Conservation (phyloP, 176 grass and related monocot species). For the Secale cereale region DNA sequence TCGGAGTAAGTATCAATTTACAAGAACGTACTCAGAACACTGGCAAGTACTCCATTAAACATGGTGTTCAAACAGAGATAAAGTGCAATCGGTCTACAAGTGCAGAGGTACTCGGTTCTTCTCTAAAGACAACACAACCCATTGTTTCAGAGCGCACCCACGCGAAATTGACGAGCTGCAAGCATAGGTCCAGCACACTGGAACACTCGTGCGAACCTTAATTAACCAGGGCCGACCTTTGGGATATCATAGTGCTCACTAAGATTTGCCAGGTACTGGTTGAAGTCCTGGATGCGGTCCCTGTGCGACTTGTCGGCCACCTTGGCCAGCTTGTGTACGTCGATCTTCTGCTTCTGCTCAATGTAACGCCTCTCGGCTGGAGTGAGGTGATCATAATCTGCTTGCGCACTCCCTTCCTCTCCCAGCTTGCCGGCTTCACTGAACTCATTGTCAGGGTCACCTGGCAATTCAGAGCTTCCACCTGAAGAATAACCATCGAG, state of each 20-base stretch:
- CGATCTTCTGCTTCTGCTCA: slow-evolving; percentile 80
- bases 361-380: slow-evolving; percentile 74
- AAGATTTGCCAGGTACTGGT: slow-evolving; percentile 83
- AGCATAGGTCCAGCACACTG: not conserved
- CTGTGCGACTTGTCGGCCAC: slow-evolving; percentile 78
- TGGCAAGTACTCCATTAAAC: not conserved
- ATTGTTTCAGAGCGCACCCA: not conserved
- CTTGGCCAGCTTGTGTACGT: slow-evolving; percentile 62
- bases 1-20: not conserved
- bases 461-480: slow-evolving; percentile 39
- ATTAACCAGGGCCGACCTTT: slow-evolving; percentile 90
- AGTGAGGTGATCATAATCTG: slow-evolving; percentile 53
- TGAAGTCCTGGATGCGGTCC: slow-evolving; percentile 81
- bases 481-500: slow-evolving; percentile 26
- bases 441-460: slow-evolving; percentile 37
- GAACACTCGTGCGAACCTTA: not conserved
- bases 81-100: not conserved
- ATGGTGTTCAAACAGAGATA: not conserved
- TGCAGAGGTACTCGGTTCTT: not conserved
- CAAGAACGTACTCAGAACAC: not conserved
- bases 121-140: not conserved
- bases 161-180: not conserved
- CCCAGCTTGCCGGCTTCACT: slow-evolving; percentile 44
- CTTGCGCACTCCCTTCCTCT: slow-evolving; percentile 41
- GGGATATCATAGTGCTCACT: slow-evolving; percentile 97